Evolutionary conservation across 2,329 filamentous ascomycete species (phyloP), one percentile per base, ranked within the genome.

Genomic region (Neonectria sp.): DNA sequence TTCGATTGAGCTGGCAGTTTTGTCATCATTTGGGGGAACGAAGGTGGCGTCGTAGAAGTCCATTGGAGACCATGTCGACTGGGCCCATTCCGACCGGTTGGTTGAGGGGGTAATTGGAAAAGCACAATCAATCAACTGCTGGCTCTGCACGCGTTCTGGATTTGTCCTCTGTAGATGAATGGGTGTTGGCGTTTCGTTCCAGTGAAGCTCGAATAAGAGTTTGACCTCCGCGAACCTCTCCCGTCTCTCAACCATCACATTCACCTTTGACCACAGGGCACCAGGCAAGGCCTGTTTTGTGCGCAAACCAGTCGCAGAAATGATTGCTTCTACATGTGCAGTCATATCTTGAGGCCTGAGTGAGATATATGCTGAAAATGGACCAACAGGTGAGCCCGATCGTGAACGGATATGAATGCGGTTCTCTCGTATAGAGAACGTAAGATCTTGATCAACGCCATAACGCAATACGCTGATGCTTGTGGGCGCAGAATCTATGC

Each of bases 31-130:
- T 12, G 82, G 70, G 1, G 93, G 90, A 2, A 91, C 86, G 74
- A 90, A 87, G 1, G 92, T 90, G 17, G 89, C 89, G 59, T 92
- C 86, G 73, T 95, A 95, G 76, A 95, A 95, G 64, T 84, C 83
- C 72, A 86, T 84, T 0, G 87, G 85, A 2, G 84, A 85, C 78
- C 79, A 82, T 24, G 74, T 73, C 66, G 74, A 60, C 25, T 52
- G 27, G 55, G 61, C 59, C 27, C 55, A 27, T 2, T 51, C 21
- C 5, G 51, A 5, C 9, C 15, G 51, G n/a, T 57, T 33, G 9
- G 56, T 24, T 2, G 58, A 25, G 12, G 40, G 53, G 6, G 60
- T 27, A 13, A 52, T 45, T 8, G 77, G 74, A 15, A 83, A 79
- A 56, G 84, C 80, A 1, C 69, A 68, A n/a, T 81, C 72, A 27